Evolutionary conservation across 2,329 filamentous ascomycete species (phyloP), one percentile per base, ranked within the genome.

Genomic region (Dactylellina cionopaga): DNA sequence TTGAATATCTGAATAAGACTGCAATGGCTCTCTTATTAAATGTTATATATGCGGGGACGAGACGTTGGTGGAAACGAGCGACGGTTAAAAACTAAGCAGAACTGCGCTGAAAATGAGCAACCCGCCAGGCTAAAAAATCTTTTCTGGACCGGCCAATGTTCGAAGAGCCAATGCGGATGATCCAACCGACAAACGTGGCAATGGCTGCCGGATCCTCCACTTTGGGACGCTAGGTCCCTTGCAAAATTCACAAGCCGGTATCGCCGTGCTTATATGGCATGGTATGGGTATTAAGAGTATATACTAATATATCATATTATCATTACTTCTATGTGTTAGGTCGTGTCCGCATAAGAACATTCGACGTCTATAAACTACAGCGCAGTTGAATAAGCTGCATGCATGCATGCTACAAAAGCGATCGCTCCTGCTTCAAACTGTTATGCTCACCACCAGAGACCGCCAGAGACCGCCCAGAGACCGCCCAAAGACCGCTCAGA

Each of bases 291-390:
- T n/a, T n/a, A n/a, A 43, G 17, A 37, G 37, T 43, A 58, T 24
- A n/a, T n/a, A n/a, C n/a, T n/a, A n/a, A 58, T 31, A 19, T 47
- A 39, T 54, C 65, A 49, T 71, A 71, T 71, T 71, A 71, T 71
- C 66, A 71, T 71, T 71, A 71, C 51, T 33, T 70, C 65, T 70
- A 70, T 70, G 22, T 43, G 11, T 22, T 37, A 25, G 35, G 47
- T 52, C 46, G 25, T 51, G 58, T 59, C 58, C 66, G 66, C 66
- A 71, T 71, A 71, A 59, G 66, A 58, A 64, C 66, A 44, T 63
- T 35, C 31, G 49, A 62, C 29, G 24, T 29, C 29, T 64, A 54
- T 54, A 52, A 25, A 44, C 13, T 62, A 39, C 17, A 47, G 31
- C 43, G 31, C 41, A n/a, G n/a, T n/a, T n/a, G n/a, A n/a, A n/a